phyloP scores from a whole-genome alignment of 78 protist genomes.

The Chrysochromulina parva region DNA sequence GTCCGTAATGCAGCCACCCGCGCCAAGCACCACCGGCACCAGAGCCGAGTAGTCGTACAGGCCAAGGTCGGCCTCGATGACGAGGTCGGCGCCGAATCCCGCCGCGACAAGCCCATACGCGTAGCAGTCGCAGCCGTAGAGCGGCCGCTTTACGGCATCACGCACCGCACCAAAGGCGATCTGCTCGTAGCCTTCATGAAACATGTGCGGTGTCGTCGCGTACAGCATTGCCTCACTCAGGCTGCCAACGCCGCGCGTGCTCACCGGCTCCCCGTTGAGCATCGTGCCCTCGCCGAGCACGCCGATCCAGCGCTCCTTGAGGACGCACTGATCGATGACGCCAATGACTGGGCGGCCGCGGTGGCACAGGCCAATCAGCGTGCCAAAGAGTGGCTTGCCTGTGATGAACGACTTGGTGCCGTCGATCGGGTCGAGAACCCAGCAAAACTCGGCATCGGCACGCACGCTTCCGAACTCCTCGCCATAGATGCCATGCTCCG shows the following conservation, averaged over 20 bases:
- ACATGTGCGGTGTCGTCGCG: constrained; percentile 25
- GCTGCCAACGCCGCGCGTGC: background rate
- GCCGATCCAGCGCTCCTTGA: constrained; percentile 22
- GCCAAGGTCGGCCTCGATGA: background rate
- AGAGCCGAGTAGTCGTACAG: constrained; percentile 24
- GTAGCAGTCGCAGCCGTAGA: constrained; percentile 31
- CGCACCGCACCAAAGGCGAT: background rate
- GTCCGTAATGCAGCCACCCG: background rate
- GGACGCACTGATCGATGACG: constrained; percentile 8
- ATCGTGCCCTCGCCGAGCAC: background rate
- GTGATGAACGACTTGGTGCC: constrained; percentile 25
- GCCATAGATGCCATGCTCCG: background rate
- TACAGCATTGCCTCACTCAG: constrained; percentile 8
- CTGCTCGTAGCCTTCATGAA: background rate
- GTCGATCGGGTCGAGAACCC: constrained; percentile 35
- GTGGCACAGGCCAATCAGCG: background rate
- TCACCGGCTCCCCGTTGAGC: constrained; percentile 11
- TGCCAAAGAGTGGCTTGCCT: constrained; percentile 10
- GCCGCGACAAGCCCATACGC: constrained; percentile 6
- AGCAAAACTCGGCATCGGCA: background rate
- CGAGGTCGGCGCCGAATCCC: constrained; percentile 13
- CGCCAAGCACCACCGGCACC: constrained; percentile 1
- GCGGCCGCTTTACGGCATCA: background rate
- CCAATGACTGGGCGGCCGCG: background rate
- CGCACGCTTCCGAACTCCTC: background rate